Evolutionary conservation across 805 yeast species (phyloP), one percentile per base, ranked within the genome.

Genomic region (Monosporozyma unispora): DNA sequence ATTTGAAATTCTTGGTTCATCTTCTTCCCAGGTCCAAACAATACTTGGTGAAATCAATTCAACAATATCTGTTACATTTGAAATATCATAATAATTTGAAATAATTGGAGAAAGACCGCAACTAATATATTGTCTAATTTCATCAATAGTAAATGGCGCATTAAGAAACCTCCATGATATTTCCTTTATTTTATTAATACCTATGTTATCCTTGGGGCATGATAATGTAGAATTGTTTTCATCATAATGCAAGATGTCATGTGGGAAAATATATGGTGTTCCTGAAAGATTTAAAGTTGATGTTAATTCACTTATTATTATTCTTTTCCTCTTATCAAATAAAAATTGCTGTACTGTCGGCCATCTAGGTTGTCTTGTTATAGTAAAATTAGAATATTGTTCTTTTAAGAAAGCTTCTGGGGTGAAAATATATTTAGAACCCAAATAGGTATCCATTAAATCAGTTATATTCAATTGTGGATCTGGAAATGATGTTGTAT

Each of bases 21-120:
- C 63, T 0, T 72, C 59, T 0, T 73, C 76, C 96, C 96, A 89
- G 1, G 91, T 76, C 96, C 96, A 89, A 35, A 76, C 49, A 12
- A 61, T 50, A 0, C 75, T 65, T 14, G 59, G 43, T 14, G 69
- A 60, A 11, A 76, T 49, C 23, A 74, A 57, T 0, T 56, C 47
- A 0, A 69, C 59, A 8, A 75, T 61, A 14, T 61, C 56, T 12
- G 64, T 33, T 10, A 69, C 44, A 58, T 54, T 48, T 18, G 38
- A 42, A 3, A 28, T 43, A 40, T 44, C 45, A 41, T 54, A 59
- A 29, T 11, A 72, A 54, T 54, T 78, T 46, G 66, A 75, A 66
- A 88, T 61, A 0, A 87, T 73, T 0, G 96, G 88, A 0, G 86
- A 74, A 48, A 70, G 76, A 0, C 96, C 97, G 56, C 82, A 73